Evolutionary conservation across 2,329 filamentous ascomycete genomes (phyloP).

Genomic region (Sphaerulina vaccinii): DNA sequence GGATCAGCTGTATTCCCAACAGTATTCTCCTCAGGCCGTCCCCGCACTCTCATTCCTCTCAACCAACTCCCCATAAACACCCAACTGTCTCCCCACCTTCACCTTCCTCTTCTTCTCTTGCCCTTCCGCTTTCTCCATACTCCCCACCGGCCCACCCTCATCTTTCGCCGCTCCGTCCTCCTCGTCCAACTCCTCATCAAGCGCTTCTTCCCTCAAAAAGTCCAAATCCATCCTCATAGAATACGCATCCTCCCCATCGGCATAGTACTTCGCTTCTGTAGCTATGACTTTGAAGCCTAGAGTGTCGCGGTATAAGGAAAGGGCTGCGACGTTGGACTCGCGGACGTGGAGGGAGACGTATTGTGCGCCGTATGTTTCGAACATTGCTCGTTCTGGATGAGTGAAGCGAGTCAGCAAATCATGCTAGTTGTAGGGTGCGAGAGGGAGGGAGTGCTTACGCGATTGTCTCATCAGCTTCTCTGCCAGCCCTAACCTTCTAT

Average conservation of each 20-base stretch:
- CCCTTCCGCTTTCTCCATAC: conserved; percentile 31
- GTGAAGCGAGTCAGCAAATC: conserved; percentile 17
- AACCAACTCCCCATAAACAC: conserved; percentile 73
- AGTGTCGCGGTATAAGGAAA: conserved; percentile 89
- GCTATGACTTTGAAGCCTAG: conserved; percentile 86
- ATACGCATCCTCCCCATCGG: conserved; percentile 94
- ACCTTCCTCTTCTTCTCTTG: conserved; percentile 71
- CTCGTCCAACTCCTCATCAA: conserved; percentile 46
- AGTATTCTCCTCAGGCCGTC: no score
- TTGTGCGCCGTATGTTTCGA: conserved; percentile 83
- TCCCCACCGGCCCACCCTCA: conserved; percentile 39
- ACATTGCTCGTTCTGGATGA: conserved; percentile 98
- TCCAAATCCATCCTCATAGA: conserved; percentile 86
- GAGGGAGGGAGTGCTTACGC: no score
- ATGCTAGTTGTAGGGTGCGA: no score
- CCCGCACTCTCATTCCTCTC: conserved; percentile 50
- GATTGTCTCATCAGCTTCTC: conserved; percentile 98
- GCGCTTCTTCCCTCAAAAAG: conserved; percentile 55
- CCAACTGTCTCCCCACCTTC: conserved; percentile 75
- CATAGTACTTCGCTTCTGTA: conserved; percentile 88
- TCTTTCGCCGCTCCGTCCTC: conserved; percentile 37
- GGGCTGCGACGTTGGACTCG: conserved; percentile 85
- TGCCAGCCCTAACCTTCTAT: conserved; percentile 83
- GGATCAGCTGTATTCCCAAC: no score
- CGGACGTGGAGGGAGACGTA: conserved; percentile 97